Percentiles rank a stretch among this genome's conserved stretches.
These are phyloP conservation scores for Toxicodendron radicans DNA, from an alignment of 345 rosid species.

Conservation along the genomic window DNA sequence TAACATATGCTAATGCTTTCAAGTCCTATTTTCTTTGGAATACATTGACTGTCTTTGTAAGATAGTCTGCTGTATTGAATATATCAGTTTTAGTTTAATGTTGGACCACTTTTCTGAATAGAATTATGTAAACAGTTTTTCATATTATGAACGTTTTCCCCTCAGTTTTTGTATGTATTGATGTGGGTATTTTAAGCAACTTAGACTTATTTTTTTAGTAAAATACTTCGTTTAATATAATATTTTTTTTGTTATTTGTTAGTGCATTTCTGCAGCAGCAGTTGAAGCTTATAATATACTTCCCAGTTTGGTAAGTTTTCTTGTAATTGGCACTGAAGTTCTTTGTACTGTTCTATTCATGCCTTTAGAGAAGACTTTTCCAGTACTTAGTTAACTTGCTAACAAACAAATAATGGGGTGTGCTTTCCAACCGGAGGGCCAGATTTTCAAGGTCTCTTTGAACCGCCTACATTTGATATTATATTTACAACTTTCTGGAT, in stretches of 20 bases:
- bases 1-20: background rate
- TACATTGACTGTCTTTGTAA: background rate
- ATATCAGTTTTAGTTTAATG: background rate
- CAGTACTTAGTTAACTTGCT: background rate
- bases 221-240: conserved; percentile 14
- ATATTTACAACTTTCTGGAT: no score
- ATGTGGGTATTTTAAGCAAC: background rate
- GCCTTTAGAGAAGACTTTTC: background rate
- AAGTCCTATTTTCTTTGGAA: background rate
- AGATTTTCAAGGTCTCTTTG: no score
- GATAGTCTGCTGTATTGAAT: background rate
- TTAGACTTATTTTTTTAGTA: background rate
- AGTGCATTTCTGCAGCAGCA: conserved; percentile 70
- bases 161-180: background rate
- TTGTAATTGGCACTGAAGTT: conserved; percentile 1
- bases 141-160: background rate
- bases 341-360: conserved; percentile 8
- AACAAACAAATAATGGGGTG: background rate
- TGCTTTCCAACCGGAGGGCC: no score
- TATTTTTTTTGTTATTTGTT: conserved; percentile 21
- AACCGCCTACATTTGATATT: no score
- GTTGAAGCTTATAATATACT: conserved; percentile 80
- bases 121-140: background rate
- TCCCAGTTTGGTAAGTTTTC: conserved; percentile 69
- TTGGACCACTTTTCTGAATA: background rate